Base-by-base conservation (phyloP, 495 filamentous ascomycete species). In the Cladorrhinum samala region DNA sequence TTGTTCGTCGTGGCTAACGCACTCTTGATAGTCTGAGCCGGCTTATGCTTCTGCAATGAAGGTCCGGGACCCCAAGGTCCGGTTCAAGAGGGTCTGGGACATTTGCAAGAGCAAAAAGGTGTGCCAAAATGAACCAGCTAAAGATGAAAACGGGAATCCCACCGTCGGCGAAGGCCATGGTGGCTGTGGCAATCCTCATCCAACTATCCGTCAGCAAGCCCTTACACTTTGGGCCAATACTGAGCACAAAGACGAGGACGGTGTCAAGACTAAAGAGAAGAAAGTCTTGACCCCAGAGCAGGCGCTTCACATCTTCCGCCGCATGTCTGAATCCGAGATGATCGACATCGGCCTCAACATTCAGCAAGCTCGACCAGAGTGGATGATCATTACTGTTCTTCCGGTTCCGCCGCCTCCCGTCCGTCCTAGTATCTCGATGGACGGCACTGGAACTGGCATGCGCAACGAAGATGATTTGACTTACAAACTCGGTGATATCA, bases 391-490 rank as follows among this genome's bases (percentile, higher is more conserved):
- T 50, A 95, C 91, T 0, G 90, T 96, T 41, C 77, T 98, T 16
- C 91, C 94, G 5, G 93, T 99, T 3, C 93, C 93, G 0, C 93
- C 93, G 2, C 93, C 93, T 13, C 90, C 93, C 1, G 93, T 99
- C 38, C 87, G 93, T 23, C 93, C 93, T 0, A 95, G 90, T 74
- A 94, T 99, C 58, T 88, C 88, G 8, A 88, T 95, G 70, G 89
- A 96, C 71, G 92, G 92, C 52, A 90, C 88, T 43, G 85, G 88
- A 58, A 75, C 77, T 42, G 93, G 92, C 53, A 78, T 89, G 70
- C 85, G 93, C 43, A 91, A 92, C 63, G 93, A 99, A 68, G 93
- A 99, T 66, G 93, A 99, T 77, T 76, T 99, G 78, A 99, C 93
- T 0, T 97, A 95, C 76, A 99, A 99, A 70, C 75, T 99, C 42